These are phyloP conservation scores for Thoreauomyces humboldtii DNA, from an alignment of 192 early-diverging fungal genomes.

Conservation along the genomic window DNA sequence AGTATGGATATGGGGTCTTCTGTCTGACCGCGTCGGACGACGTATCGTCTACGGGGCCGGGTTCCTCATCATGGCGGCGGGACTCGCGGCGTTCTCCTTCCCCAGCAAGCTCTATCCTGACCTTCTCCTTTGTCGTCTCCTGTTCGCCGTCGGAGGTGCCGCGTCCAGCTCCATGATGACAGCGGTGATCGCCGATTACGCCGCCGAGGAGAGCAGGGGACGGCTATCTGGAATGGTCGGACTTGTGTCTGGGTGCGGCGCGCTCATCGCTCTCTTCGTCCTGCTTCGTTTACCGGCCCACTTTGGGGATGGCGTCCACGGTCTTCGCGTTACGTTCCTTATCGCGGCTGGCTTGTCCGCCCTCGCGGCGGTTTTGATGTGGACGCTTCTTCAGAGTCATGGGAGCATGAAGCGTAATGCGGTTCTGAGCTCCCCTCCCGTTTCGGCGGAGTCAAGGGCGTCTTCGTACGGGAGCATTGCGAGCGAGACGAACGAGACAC, in stretches of 20 bases:
- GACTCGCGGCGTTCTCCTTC: constrained; percentile 48
- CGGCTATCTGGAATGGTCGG: constrained; percentile 58
- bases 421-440: too few species aligned
- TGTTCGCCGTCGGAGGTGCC: constrained; percentile 70
- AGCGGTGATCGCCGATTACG: constrained; percentile 61
- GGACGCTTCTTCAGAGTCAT: not conserved
- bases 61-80: constrained; percentile 52
- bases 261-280: constrained; percentile 50
- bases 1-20: constrained; percentile 58
- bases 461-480: too few species aligned
- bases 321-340: constrained; percentile 36
- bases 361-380: not conserved
- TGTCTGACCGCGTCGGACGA: constrained; percentile 59
- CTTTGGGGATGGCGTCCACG: constrained; percentile 30
- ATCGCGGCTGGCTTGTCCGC: constrained; percentile 26
- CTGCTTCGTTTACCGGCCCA: constrained; percentile 47
- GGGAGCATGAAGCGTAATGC: not conserved
- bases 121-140: constrained; percentile 55
- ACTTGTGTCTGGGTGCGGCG: constrained; percentile 58
- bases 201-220: constrained; percentile 44
- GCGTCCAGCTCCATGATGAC: constrained; percentile 67
- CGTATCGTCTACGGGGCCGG: constrained; percentile 51
- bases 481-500: too few species aligned
- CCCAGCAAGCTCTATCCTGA: constrained; percentile 56
- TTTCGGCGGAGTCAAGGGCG: not conserved